phyloP scores from a whole-genome alignment of 179 eudicot genomes.

The Beta corolliflora region DNA sequence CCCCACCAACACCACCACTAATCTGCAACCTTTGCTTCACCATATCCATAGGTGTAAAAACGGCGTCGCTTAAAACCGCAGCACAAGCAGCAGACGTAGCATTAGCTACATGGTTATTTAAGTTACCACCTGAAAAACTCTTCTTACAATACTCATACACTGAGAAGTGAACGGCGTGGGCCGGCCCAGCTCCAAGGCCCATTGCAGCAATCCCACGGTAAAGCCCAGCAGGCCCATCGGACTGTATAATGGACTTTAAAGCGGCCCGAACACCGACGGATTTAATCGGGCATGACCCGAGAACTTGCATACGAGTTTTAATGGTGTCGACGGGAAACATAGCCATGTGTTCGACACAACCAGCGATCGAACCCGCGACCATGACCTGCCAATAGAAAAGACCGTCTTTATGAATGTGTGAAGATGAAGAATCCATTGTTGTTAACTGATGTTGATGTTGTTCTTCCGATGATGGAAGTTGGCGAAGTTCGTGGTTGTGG shows the following conservation, averaged over 20 bases:
- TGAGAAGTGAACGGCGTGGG: slow-evolving; percentile 81
- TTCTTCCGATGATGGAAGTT: slow-evolving; percentile 28
- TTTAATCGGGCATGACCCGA: slow-evolving; percentile 76
- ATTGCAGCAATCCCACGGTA: slow-evolving; percentile 86
- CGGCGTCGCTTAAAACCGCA: slow-evolving; percentile 78
- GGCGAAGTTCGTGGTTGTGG: slow-evolving; percentile 58
- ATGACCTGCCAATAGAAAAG: slow-evolving; percentile 80
- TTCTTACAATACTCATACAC: slow-evolving; percentile 76
- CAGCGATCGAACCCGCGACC: slow-evolving; percentile 87
- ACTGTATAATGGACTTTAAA: slow-evolving; percentile 47
- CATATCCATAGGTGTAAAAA: slow-evolving; percentile 84
- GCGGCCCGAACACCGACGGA: slow-evolving; percentile 55
- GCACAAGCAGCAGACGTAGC: slow-evolving; percentile 79
- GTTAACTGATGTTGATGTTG: slow-evolving; percentile 16
- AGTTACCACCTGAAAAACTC: slow-evolving; percentile 45
- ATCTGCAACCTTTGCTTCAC: slow-evolving; percentile 86
- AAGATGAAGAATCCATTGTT: slow-evolving; percentile 10
- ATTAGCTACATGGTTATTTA: slow-evolving; percentile 55
- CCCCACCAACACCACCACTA: slow-evolving; percentile 51
- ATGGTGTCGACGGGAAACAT: slow-evolving; percentile 90
- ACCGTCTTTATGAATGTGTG: slow-evolving; percentile 55
- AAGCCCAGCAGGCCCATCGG: slow-evolving; percentile 66
- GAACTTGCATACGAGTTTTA: slow-evolving; percentile 87
- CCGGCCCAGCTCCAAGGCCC: slow-evolving; percentile 91
- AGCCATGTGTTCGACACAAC: slow-evolving; percentile 85